Conservation (phyloP, 805 yeast species). For the Zygoascus biomembranicola region DNA sequence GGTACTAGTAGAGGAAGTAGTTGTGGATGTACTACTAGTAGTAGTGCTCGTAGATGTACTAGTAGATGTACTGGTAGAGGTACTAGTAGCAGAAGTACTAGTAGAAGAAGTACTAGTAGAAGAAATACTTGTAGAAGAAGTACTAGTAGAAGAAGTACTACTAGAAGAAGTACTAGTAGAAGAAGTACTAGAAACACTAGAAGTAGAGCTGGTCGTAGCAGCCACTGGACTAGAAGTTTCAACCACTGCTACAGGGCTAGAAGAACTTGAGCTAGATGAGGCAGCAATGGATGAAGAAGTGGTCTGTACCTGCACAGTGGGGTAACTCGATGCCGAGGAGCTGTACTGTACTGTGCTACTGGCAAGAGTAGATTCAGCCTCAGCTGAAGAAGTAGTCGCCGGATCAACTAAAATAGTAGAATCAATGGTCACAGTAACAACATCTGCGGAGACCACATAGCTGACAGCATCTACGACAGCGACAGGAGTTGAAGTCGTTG, state of each 20-base stretch:
- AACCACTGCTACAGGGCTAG: constrained; percentile 8
- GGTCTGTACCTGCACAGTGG: not conserved
- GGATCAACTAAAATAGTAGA: not conserved
- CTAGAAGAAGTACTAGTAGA: constrained; percentile 29
- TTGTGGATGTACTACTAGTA: constrained; percentile 23
- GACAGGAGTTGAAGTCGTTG: not conserved
- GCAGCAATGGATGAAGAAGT: too few relatives aligned
- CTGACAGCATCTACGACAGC: not conserved
- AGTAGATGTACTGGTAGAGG: constrained; percentile 18
- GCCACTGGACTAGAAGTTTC: constrained; percentile 20
- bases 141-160: constrained; percentile 4
- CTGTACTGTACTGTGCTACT: not conserved
- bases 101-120: constrained; percentile 17
- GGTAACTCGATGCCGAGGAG: not conserved
- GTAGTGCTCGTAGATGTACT: constrained; percentile 19
- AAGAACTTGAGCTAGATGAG: not conserved
- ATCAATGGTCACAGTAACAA: too few relatives aligned
- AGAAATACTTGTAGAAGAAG: constrained; percentile 16
- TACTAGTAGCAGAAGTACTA: constrained; percentile 22
- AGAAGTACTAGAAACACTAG: constrained; percentile 14
- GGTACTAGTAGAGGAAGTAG: constrained; percentile 15
- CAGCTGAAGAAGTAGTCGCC: not conserved
- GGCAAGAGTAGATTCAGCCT: not conserved
- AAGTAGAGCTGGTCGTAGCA: constrained; percentile 16
- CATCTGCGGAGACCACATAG: not conserved